Conservation (phyloP, 2,329 filamentous ascomycete genomes). For the Tolypocladium album region DNA sequence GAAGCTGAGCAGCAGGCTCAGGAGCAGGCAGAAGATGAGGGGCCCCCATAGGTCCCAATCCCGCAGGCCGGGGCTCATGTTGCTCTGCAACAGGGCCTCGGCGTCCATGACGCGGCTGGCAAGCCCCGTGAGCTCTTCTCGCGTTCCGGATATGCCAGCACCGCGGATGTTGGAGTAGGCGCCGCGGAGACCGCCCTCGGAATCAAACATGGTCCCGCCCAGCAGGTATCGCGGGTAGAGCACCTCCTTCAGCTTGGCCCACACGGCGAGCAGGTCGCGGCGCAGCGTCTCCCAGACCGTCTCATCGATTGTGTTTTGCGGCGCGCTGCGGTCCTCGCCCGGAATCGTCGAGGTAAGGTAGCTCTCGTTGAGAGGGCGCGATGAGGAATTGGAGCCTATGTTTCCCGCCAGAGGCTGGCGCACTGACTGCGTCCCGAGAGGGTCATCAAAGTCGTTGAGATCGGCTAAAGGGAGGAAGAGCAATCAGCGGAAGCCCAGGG, state of each 20-base stretch:
- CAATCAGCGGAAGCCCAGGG: neutral
- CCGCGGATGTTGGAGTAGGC: constrained; percentile 52
- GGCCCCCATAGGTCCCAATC: constrained; percentile 99
- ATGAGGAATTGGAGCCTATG: constrained; percentile 55
- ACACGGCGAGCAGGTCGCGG: constrained; percentile 82
- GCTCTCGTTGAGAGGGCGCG: constrained; percentile 53
- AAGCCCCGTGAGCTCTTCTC: constrained; percentile 51
- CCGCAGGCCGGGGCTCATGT: constrained; percentile 80
- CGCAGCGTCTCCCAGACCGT: constrained; percentile 95
- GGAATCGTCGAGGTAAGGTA: constrained; percentile 85
- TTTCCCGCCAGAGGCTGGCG: constrained; percentile 75
- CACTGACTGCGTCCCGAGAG: constrained; percentile 57
- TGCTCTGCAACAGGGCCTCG: constrained; percentile 50
- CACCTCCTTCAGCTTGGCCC: constrained; percentile 97
- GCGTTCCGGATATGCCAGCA: constrained; percentile 46
- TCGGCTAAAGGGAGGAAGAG: constrained; percentile 44
- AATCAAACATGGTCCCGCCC: constrained; percentile 53
- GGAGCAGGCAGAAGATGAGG: constrained; percentile 80
- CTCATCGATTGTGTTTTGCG: constrained; percentile 92
- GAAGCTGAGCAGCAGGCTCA: constrained; percentile 81
- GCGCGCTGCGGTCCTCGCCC: constrained; percentile 83
- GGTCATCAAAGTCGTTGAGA: constrained; percentile 88
- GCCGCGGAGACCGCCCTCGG: constrained; percentile 41
- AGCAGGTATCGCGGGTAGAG: constrained; percentile 93
- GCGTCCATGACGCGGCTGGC: constrained; percentile 53